Evolutionary conservation across 805 yeast species (phyloP), one percentile per base, ranked within the genome.

Genomic region (Wickerhamiella sorbophila): DNA sequence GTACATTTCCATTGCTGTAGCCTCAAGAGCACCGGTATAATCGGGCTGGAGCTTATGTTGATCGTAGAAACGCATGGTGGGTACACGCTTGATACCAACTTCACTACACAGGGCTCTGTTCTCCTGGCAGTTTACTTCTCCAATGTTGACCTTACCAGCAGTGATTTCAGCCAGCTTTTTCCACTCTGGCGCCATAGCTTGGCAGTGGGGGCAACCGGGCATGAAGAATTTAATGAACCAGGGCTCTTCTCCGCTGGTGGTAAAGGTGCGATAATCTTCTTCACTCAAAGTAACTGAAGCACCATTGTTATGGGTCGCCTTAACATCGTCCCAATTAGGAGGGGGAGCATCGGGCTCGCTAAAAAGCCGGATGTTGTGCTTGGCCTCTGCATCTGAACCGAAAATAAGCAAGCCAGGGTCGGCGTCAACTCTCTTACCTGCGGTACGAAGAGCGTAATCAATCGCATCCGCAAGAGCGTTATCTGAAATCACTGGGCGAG

Each of bases 201-300:
- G 45, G 48, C 68, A 66, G 49, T 63, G 65, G 16, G 62, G 60
- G 48, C 69, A 65, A 40, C 55, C 46, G 8, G 69, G 67, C 4
- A 62, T 57, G 47, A 58, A 62, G 48, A 65, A 65, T 51, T 62
- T 60, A 53, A 65, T 45, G 37, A 65, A 50, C 65, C 68, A 65
- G 18, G 63, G 58, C 46, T 61, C 62, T 22, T 44, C 10, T 6
- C 10, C 43, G 18, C 58, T 43, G 4, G 46, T 41, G 5, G 54
- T 42, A n/a, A 63, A 59, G 4, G 42, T 45, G 8, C 48, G 44
- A 14, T 51, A 50, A 42, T 60, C 59, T 14, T 54, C 48, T 10
- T 50, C 48, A 21, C 10, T 8, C 6, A 24, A 12, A 12, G 29
- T 6, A 12, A 24, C 12, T 3, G 65, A 58, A 9, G 42, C 43